Conservation (phyloP, 805 yeast species). For the Schizosaccharomyces octosporus region DNA sequence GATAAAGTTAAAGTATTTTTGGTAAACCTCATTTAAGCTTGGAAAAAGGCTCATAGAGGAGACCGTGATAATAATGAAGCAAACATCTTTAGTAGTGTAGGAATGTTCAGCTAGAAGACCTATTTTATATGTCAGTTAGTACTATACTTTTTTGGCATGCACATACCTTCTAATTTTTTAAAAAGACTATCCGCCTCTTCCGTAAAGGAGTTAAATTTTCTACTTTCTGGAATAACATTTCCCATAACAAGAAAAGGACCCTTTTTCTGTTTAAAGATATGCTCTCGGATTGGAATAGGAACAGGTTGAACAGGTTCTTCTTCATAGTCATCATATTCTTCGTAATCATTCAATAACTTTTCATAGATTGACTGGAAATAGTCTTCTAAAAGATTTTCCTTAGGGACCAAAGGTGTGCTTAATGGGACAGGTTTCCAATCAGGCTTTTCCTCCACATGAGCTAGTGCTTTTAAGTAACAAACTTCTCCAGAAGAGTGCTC, state of each 20-base stretch:
- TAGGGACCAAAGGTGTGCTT: background rate
- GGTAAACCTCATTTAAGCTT: constrained; percentile 36
- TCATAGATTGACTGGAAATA: background rate
- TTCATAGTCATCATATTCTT: background rate
- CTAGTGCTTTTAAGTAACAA: constrained; percentile 34
- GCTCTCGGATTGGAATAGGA: background rate
- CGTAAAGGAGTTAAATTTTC: background rate
- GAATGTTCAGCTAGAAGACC: background rate
- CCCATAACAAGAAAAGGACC: background rate
- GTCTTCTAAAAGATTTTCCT: background rate
- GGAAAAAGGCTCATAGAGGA: constrained; percentile 41
- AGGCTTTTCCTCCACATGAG: constrained; percentile 19
- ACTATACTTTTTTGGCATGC: background rate
- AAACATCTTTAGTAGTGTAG: background rate
- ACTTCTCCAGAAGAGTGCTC: constrained; percentile 41
- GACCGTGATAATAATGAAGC: constrained; percentile 36
- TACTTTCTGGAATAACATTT: background rate
- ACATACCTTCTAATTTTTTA: background rate
- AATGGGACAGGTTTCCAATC: background rate
- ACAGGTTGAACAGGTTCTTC: background rate
- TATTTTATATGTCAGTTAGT: background rate
- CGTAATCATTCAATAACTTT: background rate
- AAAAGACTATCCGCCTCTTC: background rate
- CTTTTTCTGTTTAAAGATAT: background rate
- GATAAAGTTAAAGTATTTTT: constrained; percentile 20